Percentiles rank a stretch among this genome's conserved stretches.
These are phyloP conservation scores for Blastobotrys apis DNA, from an alignment of 1,139 yeast genomes.

Conservation along the genomic window DNA sequence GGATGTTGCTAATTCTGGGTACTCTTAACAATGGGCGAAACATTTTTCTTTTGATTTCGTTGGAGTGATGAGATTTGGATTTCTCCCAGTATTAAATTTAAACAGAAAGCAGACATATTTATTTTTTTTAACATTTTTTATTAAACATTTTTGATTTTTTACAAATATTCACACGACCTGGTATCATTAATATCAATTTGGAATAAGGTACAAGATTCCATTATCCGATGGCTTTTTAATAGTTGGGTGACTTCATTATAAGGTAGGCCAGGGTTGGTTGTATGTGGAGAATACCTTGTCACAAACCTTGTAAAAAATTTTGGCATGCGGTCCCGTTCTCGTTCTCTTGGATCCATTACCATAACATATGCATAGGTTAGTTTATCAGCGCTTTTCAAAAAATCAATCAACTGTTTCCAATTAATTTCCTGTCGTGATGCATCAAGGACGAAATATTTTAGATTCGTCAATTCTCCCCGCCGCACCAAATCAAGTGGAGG, in stretches of 20 bases:
- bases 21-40: background rate
- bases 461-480: background rate
- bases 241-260: background rate
- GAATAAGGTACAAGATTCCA: constrained; percentile 1
- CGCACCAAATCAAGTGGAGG: background rate
- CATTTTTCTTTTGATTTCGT: background rate
- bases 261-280: background rate
- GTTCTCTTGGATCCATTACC: background rate
- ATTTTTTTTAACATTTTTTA: too few relatives aligned
- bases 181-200: background rate
- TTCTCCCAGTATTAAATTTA: too few relatives aligned
- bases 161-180: background rate
- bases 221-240: constrained; percentile 1
- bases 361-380: background rate
- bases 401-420: constrained; percentile 6
- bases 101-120: too few relatives aligned
- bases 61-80: too few relatives aligned
- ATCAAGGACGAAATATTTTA: constrained; percentile 1
- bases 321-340: constrained; percentile 2
- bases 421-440: background rate
- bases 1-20: background rate
- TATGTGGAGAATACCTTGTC: background rate
- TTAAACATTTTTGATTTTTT: too few relatives aligned
- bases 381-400: background rate
- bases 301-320: constrained; percentile 5